These are phyloP conservation scores for Brettanomyces sp. DNA, from an alignment of 805 yeast genomes.

Conservation along the genomic window DNA sequence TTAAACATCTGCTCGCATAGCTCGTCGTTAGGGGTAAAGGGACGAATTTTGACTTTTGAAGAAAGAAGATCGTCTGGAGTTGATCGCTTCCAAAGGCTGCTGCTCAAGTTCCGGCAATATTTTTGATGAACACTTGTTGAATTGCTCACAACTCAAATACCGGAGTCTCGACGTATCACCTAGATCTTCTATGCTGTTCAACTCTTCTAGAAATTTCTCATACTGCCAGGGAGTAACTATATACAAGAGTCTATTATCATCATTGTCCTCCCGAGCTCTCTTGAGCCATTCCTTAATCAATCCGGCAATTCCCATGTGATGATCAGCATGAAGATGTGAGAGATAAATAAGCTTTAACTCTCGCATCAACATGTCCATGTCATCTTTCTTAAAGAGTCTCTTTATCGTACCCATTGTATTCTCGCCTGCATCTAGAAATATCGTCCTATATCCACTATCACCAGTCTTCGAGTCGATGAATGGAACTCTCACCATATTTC, in stretches of 20 bases:
- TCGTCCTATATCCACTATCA: slow-evolving; percentile 25
- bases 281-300: slow-evolving; percentile 59
- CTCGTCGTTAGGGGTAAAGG: neutral
- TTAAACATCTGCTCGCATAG: slow-evolving; percentile 1
- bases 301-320: slow-evolving; percentile 76
- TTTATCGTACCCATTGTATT: slow-evolving; percentile 68
- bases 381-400: slow-evolving; percentile 48
- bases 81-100: slow-evolving; percentile 18
- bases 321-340: slow-evolving; percentile 96
- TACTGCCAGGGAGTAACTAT: slow-evolving; percentile 73
- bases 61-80: slow-evolving; percentile 14
- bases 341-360: slow-evolving; percentile 62
- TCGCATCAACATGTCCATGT: slow-evolving; percentile 32
- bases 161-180: slow-evolving; percentile 11
- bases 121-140: slow-evolving; percentile 10
- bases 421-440: slow-evolving; percentile 92
- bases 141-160: slow-evolving; percentile 24
- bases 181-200: slow-evolving; percentile 28
- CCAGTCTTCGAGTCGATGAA: slow-evolving; percentile 11
- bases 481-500: slow-evolving; percentile 71
- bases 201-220: slow-evolving; percentile 56
- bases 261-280: slow-evolving; percentile 28
- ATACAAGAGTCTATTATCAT: slow-evolving; percentile 29
- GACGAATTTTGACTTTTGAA: neutral
- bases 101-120: slow-evolving; percentile 12